phyloP scores from a whole-genome alignment of 2,329 filamentous ascomycete species.

The Aciculosporium take region DNA sequence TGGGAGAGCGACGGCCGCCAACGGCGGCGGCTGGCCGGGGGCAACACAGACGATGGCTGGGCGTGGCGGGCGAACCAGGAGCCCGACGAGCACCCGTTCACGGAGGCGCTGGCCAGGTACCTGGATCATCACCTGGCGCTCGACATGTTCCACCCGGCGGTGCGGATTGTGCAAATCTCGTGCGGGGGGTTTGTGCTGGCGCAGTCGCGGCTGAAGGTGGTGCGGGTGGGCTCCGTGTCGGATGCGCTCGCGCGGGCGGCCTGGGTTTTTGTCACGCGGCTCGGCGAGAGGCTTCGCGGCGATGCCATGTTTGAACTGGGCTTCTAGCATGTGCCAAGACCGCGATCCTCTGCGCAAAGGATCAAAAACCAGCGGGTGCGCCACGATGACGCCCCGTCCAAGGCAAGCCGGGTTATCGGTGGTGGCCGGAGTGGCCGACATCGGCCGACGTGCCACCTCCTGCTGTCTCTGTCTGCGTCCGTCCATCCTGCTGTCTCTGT shows the following conservation, averaged over 20 bases:
- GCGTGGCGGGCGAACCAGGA: slow-evolving; percentile 24
- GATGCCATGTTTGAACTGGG: slow-evolving; percentile 9
- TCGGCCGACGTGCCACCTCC: too few species aligned
- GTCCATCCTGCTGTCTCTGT: too few species aligned
- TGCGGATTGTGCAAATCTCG: slow-evolving; percentile 36
- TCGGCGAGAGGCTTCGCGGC: slow-evolving; percentile 20
- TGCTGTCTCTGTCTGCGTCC: too few species aligned
- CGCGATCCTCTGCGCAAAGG: too few species aligned
- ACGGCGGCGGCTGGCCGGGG: slow-evolving; percentile 32
- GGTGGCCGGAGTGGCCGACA: too few species aligned
- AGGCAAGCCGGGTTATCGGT: too few species aligned
- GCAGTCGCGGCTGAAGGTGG: slow-evolving; percentile 36
- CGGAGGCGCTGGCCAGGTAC: slow-evolving; percentile 34
- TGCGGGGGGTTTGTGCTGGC: slow-evolving; percentile 42
- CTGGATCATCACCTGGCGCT: slow-evolving; percentile 38
- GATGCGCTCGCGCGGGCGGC: slow-evolving; percentile 19
- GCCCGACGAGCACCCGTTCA: slow-evolving; percentile 26
- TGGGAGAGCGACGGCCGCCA: slow-evolving; percentile 23
- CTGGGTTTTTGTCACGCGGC: slow-evolving; percentile 23
- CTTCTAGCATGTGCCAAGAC: slow-evolving; percentile 1
- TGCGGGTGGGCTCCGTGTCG: slow-evolving; percentile 17
- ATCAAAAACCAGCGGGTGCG: too few species aligned
- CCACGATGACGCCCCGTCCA: too few species aligned
- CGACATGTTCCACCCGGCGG: slow-evolving; percentile 40
- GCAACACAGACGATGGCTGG: slow-evolving; percentile 38